These are phyloP conservation scores for Apocynum venetum DNA, from an alignment of 257 asterid genomes.

Conservation along the genomic window DNA sequence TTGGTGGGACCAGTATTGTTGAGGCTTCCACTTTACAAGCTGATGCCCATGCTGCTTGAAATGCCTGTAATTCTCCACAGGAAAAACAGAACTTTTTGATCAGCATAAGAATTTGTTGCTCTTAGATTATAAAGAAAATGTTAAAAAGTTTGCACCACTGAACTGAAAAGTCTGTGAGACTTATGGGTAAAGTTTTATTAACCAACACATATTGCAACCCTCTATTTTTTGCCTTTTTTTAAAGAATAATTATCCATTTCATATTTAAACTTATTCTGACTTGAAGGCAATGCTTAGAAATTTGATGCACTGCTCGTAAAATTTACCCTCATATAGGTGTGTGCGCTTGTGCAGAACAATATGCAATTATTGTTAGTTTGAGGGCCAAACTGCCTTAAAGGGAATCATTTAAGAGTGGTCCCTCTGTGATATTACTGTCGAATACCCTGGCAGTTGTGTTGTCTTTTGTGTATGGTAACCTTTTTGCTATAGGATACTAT, in stretches of 20 bases:
- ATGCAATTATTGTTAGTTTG: slow-evolving; percentile 17
- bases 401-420: slow-evolving; percentile 43
- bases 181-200: no score
- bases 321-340: no score
- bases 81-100: slow-evolving; percentile 1
- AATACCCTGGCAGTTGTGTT: slow-evolving; percentile 30
- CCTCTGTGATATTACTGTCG: slow-evolving; percentile 32
- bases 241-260: no score
- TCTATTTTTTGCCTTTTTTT: no score
- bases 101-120: neutral
- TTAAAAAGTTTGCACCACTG: no score
- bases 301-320: no score
- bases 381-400: slow-evolving; percentile 29
- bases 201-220: no score
- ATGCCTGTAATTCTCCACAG: slow-evolving; percentile 57
- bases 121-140: neutral
- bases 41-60: slow-evolving; percentile 79
- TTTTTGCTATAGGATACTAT: neutral
- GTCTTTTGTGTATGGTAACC: slow-evolving; percentile 16
- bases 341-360: no score
- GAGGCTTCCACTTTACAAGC: slow-evolving; percentile 86
- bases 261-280: no score
- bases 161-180: no score
- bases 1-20: slow-evolving; percentile 52
- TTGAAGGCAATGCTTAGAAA: no score